Percentiles rank a stretch among this genome's conserved stretches.
Evolutionary conservation across 768 basidiomycete genomes (phyloP).

Genomic region (Piloderma croceum): DNA sequence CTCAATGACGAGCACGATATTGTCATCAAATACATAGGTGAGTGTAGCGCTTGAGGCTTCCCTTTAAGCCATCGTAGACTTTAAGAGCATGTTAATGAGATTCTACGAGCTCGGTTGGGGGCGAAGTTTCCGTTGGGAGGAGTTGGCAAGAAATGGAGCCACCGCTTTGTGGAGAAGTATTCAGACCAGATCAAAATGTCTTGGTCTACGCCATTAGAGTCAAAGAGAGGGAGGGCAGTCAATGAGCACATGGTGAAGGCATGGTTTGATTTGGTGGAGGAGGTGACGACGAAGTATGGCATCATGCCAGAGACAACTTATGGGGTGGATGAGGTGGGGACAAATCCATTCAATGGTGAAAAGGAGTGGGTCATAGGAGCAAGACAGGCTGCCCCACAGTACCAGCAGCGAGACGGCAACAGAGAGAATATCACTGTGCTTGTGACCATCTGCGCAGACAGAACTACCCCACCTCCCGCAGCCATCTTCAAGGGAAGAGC

Average conservation of each 20-base stretch:
- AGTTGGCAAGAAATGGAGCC: conserved; percentile 34
- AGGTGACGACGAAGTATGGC: conserved; percentile 14
- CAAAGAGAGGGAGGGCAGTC: conserved; percentile 27
- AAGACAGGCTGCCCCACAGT: conserved; percentile 17
- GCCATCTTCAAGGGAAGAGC: conserved; percentile 37
- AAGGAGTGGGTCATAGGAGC: conserved; percentile 27
- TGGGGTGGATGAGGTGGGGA: conserved; percentile 31
- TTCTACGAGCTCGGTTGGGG: conserved; percentile 23
- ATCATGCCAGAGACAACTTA: conserved; percentile 25
- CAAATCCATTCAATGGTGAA: conserved; percentile 20
- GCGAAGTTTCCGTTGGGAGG: conserved; percentile 24
- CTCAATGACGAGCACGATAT: conserved; percentile 22
- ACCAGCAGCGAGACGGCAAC: conserved; percentile 25
- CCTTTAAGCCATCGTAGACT: conserved; percentile 28
- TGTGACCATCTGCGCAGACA: conserved; percentile 35
- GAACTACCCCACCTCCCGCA: conserved; percentile 29
- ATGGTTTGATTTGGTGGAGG: conserved; percentile 30
- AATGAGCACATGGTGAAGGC: conserved; percentile 30
- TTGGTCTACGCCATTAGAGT: conserved; percentile 30
- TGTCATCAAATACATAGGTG: conserved; percentile 24
- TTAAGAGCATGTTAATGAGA: conserved; percentile 29
- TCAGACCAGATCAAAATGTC: conserved; percentile 21
- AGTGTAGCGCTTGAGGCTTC: conserved; percentile 29
- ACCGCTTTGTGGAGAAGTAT: conserved; percentile 26
- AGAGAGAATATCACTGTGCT: conserved; percentile 33